These are phyloP conservation scores for Adansonia gregorii DNA, from an alignment of 441 rosid species.

Conservation along the genomic window DNA sequence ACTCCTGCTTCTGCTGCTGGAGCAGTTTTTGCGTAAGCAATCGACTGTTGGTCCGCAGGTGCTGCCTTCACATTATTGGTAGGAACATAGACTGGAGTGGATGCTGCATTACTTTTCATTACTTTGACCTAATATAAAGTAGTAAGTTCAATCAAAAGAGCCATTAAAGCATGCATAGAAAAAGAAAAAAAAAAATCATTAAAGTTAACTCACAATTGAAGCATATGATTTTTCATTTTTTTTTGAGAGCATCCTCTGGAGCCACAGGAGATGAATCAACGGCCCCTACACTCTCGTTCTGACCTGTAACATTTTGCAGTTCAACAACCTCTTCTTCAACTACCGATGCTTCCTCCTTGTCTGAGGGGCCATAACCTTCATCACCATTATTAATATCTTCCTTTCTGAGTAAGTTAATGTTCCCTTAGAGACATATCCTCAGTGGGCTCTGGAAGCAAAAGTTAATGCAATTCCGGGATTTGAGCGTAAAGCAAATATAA, in stretches of 20 bases:
- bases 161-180: not conserved
- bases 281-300: constrained; percentile 33
- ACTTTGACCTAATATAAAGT: constrained; percentile 52
- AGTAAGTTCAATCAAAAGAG: constrained; percentile 17
- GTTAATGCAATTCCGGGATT: constrained; percentile 26
- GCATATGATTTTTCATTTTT: constrained; percentile 60
- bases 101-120: constrained; percentile 43
- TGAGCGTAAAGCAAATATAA: not conserved
- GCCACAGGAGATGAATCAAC: constrained; percentile 42
- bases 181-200: constrained; percentile 4
- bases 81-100: constrained; percentile 54
- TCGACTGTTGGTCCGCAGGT: constrained; percentile 41
- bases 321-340: constrained; percentile 56
- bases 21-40: constrained; percentile 41
- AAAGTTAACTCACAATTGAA: constrained; percentile 65
- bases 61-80: constrained; percentile 42
- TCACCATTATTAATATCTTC: constrained; percentile 57
- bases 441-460: constrained; percentile 53
- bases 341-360: constrained; percentile 61
- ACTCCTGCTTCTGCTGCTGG: constrained; percentile 39
- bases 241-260: constrained; percentile 70
- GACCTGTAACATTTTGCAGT: constrained; percentile 34
- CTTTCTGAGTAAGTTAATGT: constrained; percentile 42
- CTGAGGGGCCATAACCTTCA: constrained; percentile 67
- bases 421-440: constrained; percentile 37